Conservation (phyloP, 1,139 yeast genomes). For the Suhomyces bolitotheri region DNA sequence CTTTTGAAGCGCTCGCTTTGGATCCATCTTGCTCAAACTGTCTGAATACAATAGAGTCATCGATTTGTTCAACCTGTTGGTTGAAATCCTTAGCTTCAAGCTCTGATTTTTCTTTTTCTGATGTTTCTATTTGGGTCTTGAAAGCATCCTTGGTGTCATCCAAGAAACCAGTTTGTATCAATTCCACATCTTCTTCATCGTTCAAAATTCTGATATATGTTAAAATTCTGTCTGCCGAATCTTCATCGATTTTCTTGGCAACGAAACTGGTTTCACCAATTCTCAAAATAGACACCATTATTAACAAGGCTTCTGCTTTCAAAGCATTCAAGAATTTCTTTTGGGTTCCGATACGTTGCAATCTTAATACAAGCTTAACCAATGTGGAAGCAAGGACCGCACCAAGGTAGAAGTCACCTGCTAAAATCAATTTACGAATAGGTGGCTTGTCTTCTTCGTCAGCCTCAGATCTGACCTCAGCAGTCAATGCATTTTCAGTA, state of each 20-base stretch:
- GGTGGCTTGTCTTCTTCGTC: constrained; percentile 59
- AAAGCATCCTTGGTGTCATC: constrained; percentile 88
- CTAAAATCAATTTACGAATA: constrained; percentile 75
- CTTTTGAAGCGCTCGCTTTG: constrained; percentile 31
- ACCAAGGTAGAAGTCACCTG: constrained; percentile 89
- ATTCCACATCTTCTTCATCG: constrained; percentile 54
- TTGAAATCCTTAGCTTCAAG: constrained; percentile 61
- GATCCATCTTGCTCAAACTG: constrained; percentile 59
- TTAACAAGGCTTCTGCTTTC: constrained; percentile 92
- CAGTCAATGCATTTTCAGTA: constrained; percentile 83
- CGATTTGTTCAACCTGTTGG: constrained; percentile 76
- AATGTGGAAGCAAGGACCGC: constrained; percentile 87
- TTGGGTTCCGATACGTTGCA: constrained; percentile 58
- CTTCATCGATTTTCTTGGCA: constrained; percentile 85
- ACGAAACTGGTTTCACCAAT: constrained; percentile 84
- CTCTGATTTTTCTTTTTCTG: constrained; percentile 57
- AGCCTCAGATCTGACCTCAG: constrained; percentile 27
- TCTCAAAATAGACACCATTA: constrained; percentile 87
- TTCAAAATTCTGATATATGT: constrained; percentile 78
- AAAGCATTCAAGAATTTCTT: constrained; percentile 70
- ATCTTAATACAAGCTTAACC: constrained; percentile 83
- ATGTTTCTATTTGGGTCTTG: constrained; percentile 57
- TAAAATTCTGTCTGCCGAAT: constrained; percentile 87
- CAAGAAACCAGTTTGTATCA: constrained; percentile 73
- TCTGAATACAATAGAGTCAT: constrained; percentile 79